These are phyloP conservation scores for Scolecobasidium constrictum DNA, from an alignment of 2,329 filamentous ascomycete species.

Conservation along the genomic window DNA sequence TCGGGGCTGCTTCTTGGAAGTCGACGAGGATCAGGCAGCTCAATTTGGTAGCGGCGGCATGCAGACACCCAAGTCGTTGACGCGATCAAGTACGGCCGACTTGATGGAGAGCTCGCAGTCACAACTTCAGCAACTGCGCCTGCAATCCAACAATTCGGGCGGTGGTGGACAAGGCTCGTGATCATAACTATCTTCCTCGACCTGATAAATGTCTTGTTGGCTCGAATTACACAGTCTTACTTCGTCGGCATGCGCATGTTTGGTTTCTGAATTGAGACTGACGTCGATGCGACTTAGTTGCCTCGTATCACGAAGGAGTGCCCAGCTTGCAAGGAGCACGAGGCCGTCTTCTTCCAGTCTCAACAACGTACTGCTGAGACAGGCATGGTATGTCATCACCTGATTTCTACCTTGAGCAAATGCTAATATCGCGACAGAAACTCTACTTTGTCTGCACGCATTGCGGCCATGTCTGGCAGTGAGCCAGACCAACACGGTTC, in stretches of 20 bases:
- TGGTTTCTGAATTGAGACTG: not conserved
- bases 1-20: conserved; percentile 33
- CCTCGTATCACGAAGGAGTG: conserved; percentile 80
- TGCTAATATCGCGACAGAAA: conserved; percentile 30
- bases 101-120: not conserved
- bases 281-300: conserved; percentile 50
- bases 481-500: no score
- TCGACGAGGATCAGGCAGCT: conserved; percentile 20
- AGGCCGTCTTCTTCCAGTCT: conserved; percentile 98
- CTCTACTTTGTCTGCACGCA: conserved; percentile 69
- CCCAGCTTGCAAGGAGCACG: conserved; percentile 71
- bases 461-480: conserved; percentile 77
- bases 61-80: conserved; percentile 4
- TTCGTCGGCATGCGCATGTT: no score
- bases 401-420: conserved; percentile 10
- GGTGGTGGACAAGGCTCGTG: no score
- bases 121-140: not conserved
- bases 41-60: conserved; percentile 3
- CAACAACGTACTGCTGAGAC: conserved; percentile 95
- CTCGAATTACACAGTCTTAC: no score
- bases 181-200: no score
- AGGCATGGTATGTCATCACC: conserved; percentile 68
- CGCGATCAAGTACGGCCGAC: no score
- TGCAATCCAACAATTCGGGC: not conserved
- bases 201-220: no score